These are phyloP conservation scores for Peronosclerospora sorghi DNA, from an alignment of 352 stramenopile genomes.

Conservation along the genomic window DNA sequence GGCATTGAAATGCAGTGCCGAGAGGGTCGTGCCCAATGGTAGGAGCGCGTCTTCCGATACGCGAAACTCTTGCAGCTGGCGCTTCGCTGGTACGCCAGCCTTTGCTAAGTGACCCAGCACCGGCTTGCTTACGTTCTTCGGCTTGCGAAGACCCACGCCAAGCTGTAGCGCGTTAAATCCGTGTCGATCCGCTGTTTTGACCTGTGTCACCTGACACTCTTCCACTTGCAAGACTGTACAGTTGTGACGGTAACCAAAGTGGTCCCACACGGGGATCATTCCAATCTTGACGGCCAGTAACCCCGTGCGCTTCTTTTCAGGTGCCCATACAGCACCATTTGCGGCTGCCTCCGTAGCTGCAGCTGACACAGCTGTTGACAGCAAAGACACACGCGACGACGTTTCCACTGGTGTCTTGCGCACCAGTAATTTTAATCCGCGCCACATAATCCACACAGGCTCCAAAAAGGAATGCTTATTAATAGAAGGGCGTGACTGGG, in stretches of 20 bases:
- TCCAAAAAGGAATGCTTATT: neutral
- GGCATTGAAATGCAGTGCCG: conserved; percentile 94
- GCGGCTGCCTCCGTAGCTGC: conserved; percentile 1
- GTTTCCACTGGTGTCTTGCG: conserved; percentile 10
- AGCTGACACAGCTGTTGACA: conserved; percentile 14
- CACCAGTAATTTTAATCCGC: conserved; percentile 21
- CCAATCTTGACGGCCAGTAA: conserved; percentile 94
- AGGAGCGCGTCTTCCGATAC: conserved; percentile 86
- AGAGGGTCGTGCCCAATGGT: conserved; percentile 86
- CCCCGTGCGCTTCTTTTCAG: conserved; percentile 82
- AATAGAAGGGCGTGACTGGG: no score
- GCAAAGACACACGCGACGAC: conserved; percentile 2
- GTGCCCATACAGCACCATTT: conserved; percentile 35
- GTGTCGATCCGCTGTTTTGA: conserved; percentile 90
- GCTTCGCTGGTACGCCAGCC: conserved; percentile 87
- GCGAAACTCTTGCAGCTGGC: conserved; percentile 92
- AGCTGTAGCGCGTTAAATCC: conserved; percentile 94
- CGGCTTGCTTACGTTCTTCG: conserved; percentile 91
- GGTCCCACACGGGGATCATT: conserved; percentile 98
- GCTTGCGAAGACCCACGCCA: conserved; percentile 92
- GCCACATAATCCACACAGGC: conserved; percentile 21
- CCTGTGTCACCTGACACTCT: conserved; percentile 90
- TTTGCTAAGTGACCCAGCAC: conserved; percentile 89
- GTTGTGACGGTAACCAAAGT: conserved; percentile 93
- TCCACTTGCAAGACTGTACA: conserved; percentile 90